Evolutionary conservation across 805 yeast genomes (phyloP), one percentile per base, ranked within the genome.

Genomic region (Torulaspora microellipsoides): DNA sequence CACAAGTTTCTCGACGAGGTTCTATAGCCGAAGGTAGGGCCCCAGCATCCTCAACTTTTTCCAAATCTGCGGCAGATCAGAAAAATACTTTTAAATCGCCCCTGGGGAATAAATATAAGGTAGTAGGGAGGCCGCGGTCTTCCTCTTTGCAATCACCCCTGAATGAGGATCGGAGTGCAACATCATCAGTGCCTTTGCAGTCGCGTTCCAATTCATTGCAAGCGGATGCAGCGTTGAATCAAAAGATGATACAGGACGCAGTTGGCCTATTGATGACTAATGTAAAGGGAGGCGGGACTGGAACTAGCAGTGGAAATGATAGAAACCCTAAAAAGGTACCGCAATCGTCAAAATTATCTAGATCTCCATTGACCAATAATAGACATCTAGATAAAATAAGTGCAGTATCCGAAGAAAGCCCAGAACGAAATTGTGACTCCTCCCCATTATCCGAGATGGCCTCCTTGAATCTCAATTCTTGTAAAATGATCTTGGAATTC

Each of bases 141-240:
- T 53, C 66, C 1, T 65, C 69, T 3, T 49, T 64, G 23, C 67
- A 64, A 43, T 51, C 66, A 4, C 42, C 55, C 25, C 43, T 42
- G 31, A 28, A 36, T 27, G 27, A 36, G 15, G 31, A 46, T 10
- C 34, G 11, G 20, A 49, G 40, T 25, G 10, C 32, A 11, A 30
- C n/a, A 31, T 15, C 25, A 13, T n/a, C 34, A 4, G 27, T 42
- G 8, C 32, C 44, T 13, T 10, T 38, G 15, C 46, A 46, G 3
- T 46, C 50, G 15, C 54, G 66, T n/a, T 53, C 66, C 3, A 62
- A 60, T 46, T 63, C 67, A 1, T 46, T 63, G 30, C 60, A 62
- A 34, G 54, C 60, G 1, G 48, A 46, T n/a, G 60, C 62, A 12
- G 51, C 51, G 2, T 27, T 54, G 5, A 63, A 56, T 39, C 65